Base-by-base conservation (phyloP, 108 stramenopile species). In the Conticribra weissflogii region DNA sequence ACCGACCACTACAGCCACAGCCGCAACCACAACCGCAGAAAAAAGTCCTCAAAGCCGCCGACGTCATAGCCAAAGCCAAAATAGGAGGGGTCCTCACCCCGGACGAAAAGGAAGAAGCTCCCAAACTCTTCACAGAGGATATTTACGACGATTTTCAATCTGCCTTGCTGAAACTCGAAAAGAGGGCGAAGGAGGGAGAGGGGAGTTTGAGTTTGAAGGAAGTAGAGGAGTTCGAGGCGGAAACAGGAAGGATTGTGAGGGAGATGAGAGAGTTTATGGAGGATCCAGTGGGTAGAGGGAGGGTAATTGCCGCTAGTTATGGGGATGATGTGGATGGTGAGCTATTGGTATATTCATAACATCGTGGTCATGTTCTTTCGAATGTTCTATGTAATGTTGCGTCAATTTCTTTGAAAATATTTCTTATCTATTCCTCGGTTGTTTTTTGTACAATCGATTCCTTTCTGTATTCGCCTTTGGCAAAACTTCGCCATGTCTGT, bases 231-330 rank as follows among this genome's bases (percentile, higher is more conserved):
- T 67, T 92, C 21, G 71, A 72, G 18, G 65, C 33, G 1, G 67
- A 60, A 51, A 72, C 82, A 29, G 22, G 36, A 5, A 67, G 79
- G 25, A 85, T 92, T 63, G 46, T 86, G 17, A 28, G 27, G 14
- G 90, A 92, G 75, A 88, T 92, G 90, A 81, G 79, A 44, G 63
- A 82, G 17, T 80, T 82, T 34, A 73, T 82, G 36, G 41, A 59
- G 14, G 59, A 80, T 71, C 71, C 71, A n/a, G 41, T 44, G 41
- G 71, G 61, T 18, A 61, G 47, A 44, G 59, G 32, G 27, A 41
- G 32, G n/a, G 59, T 41, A 41, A 71, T 71, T 62, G 59, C 59
- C 18, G 1, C 16, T 22, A 53, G 53, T 2, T 63, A 71, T 54
- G 60, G 48, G 41, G 48, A 31, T 9, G 28, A 17, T 28, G 56